phyloP scores from a whole-genome alignment of 139 green algal species.

The Penium margaritaceum region DNA sequence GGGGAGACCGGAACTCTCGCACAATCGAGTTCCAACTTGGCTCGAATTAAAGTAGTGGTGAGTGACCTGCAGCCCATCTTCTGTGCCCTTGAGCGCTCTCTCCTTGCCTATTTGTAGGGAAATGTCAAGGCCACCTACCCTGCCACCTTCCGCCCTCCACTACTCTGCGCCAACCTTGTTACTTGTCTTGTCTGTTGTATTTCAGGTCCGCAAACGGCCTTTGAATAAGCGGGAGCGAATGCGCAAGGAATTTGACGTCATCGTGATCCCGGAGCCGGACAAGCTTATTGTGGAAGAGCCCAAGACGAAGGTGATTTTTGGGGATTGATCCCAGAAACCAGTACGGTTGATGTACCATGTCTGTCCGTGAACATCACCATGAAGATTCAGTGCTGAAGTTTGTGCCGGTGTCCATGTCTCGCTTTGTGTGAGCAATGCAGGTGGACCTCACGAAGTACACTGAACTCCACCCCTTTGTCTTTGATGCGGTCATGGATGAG shows the following conservation, averaged over 20 bases:
- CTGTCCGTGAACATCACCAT: conserved; percentile 26
- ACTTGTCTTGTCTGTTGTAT: conserved; percentile 1
- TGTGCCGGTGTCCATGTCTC: not conserved
- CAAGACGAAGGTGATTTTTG: conserved; percentile 54
- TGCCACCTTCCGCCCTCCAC: no score
- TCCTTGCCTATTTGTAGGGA: not conserved
- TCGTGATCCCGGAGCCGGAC: conserved; percentile 55
- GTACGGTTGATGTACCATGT: not conserved
- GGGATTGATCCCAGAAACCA: not conserved
- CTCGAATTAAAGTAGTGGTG: conserved; percentile 36
- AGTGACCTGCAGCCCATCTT: not conserved
- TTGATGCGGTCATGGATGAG: conserved; percentile 88
- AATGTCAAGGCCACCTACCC: no score
- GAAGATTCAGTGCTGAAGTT: no score
- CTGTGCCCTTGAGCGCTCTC: conserved; percentile 6
- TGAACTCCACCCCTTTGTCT: conserved; percentile 79
- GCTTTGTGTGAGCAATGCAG: conserved; percentile 33
- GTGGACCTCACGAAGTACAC: conserved; percentile 85
- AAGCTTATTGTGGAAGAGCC: conserved; percentile 75
- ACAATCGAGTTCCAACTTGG: not conserved
- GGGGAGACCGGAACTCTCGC: not conserved
- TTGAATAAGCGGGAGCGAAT: conserved; percentile 81
- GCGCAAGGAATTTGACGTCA: conserved; percentile 77
- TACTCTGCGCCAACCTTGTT: not conserved
- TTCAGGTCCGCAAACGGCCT: conserved; percentile 80